Percentiles rank a stretch among this genome's conserved stretches.
Conservation (phyloP, 2,329 filamentous ascomycete genomes). For the Didymella arachidicola region DNA sequence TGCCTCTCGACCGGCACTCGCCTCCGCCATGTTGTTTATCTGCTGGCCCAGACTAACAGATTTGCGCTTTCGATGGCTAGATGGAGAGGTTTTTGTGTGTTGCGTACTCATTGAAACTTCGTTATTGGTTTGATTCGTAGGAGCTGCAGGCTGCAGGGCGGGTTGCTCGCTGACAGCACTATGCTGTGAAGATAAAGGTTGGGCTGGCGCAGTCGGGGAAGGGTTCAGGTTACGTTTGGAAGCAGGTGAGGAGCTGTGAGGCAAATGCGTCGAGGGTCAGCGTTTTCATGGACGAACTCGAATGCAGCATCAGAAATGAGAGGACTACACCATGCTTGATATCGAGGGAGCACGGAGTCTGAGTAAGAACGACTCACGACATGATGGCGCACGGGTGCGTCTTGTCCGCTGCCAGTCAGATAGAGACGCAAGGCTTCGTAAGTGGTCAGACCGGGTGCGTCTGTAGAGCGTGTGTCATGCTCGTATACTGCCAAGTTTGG, state of each 20-base stretch:
- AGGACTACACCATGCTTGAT: slow-evolving; percentile 7
- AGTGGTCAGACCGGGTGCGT: slow-evolving; percentile 37
- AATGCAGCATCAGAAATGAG: slow-evolving; percentile 11
- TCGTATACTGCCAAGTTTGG: slow-evolving; percentile 42
- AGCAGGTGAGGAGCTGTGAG: slow-evolving; percentile 51
- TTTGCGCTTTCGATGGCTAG: slow-evolving; percentile 42
- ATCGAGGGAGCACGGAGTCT: slow-evolving; percentile 16
- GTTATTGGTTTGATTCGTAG: slow-evolving; percentile 31
- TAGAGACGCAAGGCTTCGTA: slow-evolving; percentile 39
- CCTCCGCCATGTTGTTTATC: slow-evolving; percentile 36
- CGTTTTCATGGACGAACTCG: slow-evolving; percentile 23
- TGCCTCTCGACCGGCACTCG: slow-evolving; percentile 26
- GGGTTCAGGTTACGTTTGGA: slow-evolving; percentile 56
- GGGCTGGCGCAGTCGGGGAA: slow-evolving; percentile 47
- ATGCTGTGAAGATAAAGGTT: slow-evolving; percentile 34
- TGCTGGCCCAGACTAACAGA: slow-evolving; percentile 39
- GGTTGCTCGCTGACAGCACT: slow-evolving; percentile 37
- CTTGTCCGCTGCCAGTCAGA: slow-evolving; percentile 29
- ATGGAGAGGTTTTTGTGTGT: slow-evolving; percentile 22
- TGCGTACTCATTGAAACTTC: slow-evolving; percentile 33
- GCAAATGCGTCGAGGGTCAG: slow-evolving; percentile 42
- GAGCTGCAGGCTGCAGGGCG: slow-evolving; percentile 39
- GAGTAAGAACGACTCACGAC: slow-evolving; percentile 48
- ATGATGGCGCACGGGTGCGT: slow-evolving; percentile 42
- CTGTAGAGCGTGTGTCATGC: slow-evolving; percentile 45